Evolutionary conservation across 1,139 yeast genomes (phyloP), one percentile per base, ranked within the genome.

Genomic region (Meyerozyma athensensis): DNA sequence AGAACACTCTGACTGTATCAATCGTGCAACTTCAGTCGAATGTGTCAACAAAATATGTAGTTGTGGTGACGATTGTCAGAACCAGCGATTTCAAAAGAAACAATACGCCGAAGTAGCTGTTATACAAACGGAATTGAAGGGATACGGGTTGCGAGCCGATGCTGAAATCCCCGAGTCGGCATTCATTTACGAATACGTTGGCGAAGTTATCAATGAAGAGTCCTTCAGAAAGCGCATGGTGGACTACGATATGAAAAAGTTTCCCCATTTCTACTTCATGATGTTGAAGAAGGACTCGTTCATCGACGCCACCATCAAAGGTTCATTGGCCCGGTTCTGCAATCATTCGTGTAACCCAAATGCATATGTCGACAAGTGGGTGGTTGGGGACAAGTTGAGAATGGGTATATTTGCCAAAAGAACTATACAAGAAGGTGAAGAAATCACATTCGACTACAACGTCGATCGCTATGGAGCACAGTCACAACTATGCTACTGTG

Each of bases 361-460:
- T 60, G 92, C 96, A 14, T 87, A 77, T 53, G 96, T 92, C 32
- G 97, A 90, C 59, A 92, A 92, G 63, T 92, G 98, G 98, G 94
- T 89, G 14, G 97, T 92, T 12, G 92, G 90, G 16, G 86, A 85
- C 46, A 84, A 86, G 56, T 70, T 87, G 43, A 74, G 89, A 49
- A 92, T 92, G 97, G 98, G 98, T 26, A 86, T 92, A 18, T 92
- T 92, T 58, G 86, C 97, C 38, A 84, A 85, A 50, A 68, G 95
- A 46, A 61, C 68, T 23, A 86, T 92, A 39, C 41, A 49, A n/a
- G 61, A 61, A 39, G 96, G 96, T 35, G 97, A 92, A 59, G 98
- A 92, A 57, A 79, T 92, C 45, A 86, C 97, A 0, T 90, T 92
- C 63, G 96, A 92, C 61, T 92, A 92, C 59, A 92, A 92, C 54